Conservation (phyloP, 2,329 filamentous ascomycete species). For the Xylariaceae sp. region DNA sequence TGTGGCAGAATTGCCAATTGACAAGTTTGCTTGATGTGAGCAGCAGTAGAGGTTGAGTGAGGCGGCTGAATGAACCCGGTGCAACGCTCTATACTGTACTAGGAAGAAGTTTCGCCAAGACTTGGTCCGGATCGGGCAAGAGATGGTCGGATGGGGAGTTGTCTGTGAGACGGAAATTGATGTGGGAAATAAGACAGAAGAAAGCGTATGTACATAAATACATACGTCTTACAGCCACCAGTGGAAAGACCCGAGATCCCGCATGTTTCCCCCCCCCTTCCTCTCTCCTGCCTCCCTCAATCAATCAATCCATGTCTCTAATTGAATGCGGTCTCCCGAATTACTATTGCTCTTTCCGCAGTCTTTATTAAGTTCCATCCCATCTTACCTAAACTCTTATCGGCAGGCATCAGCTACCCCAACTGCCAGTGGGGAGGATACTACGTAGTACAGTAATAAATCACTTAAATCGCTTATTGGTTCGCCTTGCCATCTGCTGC, state of each 20-base stretch:
- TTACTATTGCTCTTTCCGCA: background rate
- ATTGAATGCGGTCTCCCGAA: background rate
- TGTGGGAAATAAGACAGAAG: background rate
- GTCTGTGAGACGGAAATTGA: background rate
- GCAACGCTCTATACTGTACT: background rate
- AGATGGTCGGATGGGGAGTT: background rate
- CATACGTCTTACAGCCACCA: no score
- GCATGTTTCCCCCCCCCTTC: background rate
- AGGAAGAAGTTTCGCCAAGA: background rate
- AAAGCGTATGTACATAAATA: no score
- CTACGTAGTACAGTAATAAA: background rate
- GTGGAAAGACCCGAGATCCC: background rate
- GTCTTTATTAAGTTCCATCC: background rate
- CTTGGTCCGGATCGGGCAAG: background rate
- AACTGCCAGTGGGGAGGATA: background rate
- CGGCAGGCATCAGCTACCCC: background rate
- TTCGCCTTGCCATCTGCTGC: background rate
- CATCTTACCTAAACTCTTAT: background rate
- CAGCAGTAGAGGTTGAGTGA: background rate
- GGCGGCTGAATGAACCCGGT: no score
- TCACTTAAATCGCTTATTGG: background rate
- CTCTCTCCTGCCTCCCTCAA: background rate
- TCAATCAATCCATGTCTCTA: background rate
- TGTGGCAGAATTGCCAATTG: background rate
- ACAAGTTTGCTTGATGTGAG: background rate